Base-by-base conservation (phyloP, 164 flowering plant species). In the Nymphaea colorata region DNA sequence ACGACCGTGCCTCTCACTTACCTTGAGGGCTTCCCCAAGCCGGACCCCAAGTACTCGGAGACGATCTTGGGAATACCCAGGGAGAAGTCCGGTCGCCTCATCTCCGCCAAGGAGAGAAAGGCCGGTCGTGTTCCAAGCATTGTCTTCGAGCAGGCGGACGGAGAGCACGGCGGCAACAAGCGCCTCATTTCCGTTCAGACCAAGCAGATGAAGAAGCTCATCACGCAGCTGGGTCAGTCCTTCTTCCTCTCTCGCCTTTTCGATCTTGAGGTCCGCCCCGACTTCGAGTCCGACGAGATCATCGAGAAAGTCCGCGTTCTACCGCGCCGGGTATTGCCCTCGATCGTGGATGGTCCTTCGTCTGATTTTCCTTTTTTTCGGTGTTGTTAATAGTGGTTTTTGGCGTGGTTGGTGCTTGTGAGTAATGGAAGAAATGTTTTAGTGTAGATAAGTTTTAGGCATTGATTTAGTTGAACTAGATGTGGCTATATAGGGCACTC, bases 121-220 rank as follows among this genome's bases (percentile, higher is more conserved):
- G 83, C 71, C 3, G 96, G 96, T 0, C 80, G 96, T 1, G 85
- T 95, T 4, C 98, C 98, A 2, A 82, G 90, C 78, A 86, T 92
- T 67, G 82, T 95, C 4, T 92, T 91, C 70, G 98, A 91, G 80
- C 94, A 89, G 66, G 89, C 86, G 62, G 89, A 88, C 65, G 99
- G 99, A 3, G 84, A 92, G 66, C 86, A 86, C 44, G 98, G 99
- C 11, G 99, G 99, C 43, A 91, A 95, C 78, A 95, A 95, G 79
- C 75, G 94, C 8, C 83, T 95, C 62, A 81, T 95, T 36, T 88
- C 98, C 3, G 94, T 95, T 0, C 75, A 73, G 71, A 76, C 71
- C 15, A 85, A 85, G 68, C 99, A 92, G 87, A 88, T 95, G 67
- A 80, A 77, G 77, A 91, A 91, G 76, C 83, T 94, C 11, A 87